These are phyloP conservation scores for Fusarium lateritium DNA, from an alignment of 2,329 filamentous ascomycete genomes.

Conservation along the genomic window DNA sequence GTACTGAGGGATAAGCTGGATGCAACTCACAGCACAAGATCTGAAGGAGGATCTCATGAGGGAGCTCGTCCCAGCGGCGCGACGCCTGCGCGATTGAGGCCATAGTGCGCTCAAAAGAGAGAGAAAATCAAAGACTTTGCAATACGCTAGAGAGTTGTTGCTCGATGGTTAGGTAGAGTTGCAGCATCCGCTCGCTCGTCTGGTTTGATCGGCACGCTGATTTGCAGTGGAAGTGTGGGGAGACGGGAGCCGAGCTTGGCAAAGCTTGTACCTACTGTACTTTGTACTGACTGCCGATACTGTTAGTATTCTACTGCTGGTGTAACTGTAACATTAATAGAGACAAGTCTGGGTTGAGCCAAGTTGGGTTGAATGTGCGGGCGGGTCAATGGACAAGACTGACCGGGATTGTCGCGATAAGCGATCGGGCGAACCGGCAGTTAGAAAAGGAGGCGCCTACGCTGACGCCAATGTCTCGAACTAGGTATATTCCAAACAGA, in stretches of 20 bases:
- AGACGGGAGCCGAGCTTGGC: constrained; percentile 29
- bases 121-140: background rate
- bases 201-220: constrained; percentile 15
- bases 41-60: constrained; percentile 75
- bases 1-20: constrained; percentile 40
- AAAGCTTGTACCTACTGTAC: constrained; percentile 27
- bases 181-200: background rate
- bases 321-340: constrained; percentile 8
- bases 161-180: constrained; percentile 4
- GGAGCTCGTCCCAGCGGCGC: constrained; percentile 64
- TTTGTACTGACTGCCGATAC: background rate
- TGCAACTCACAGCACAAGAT: constrained; percentile 71
- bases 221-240: constrained; percentile 22
- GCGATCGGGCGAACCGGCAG: constrained; percentile 30
- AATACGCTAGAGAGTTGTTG: background rate
- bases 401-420: constrained; percentile 36
- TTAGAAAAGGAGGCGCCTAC: constrained; percentile 20
- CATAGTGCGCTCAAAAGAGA: constrained; percentile 46
- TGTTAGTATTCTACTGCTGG: constrained; percentile 9
- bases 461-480: constrained; percentile 14
- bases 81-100: constrained; percentile 38
- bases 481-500: too few species aligned
- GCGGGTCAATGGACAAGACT: constrained; percentile 9
- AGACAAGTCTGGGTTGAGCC: background rate
- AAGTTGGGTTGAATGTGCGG: constrained; percentile 6